Base-by-base conservation (phyloP, 202 grass and related monocot species). In the Cymbopogon flexuosus region DNA sequence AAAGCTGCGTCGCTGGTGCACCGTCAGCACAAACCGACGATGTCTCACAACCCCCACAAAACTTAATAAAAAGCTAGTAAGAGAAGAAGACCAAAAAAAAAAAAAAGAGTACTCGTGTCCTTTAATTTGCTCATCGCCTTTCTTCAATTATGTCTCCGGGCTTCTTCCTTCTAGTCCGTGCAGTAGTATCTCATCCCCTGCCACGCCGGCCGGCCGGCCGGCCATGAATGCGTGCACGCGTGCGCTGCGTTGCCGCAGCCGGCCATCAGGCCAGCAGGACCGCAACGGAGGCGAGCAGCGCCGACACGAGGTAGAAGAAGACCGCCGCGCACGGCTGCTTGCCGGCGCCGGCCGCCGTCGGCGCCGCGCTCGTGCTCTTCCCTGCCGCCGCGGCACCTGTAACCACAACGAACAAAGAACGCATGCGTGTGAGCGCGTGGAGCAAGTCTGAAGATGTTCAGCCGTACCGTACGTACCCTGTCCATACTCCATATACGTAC, bases 221-320 rank as follows among this genome's bases (percentile, higher is more conserved):
- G 19, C 8, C 11, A 36, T 12, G 58, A 29, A 37, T 13, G 36
- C 16, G 29, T 8, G 36, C 23, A 0, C 6, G 15, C 47, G 3
- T 1, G 45, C 45, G 15, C 46, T 51, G 14, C 16, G 49, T n/a
- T 56, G 13, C n/a, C 75, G 39, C 18, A 18, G 18, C 1, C 24
- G 16, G 2, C 60, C 2, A 0, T 73, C 47, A 85, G 3, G 37
- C 29, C 29, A 86, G 15, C 29, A 86, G 21, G 36, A 73, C 30
- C 2, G 56, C 84, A 14, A 72, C 59, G 24, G 80, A 30, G 59
- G 85, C 87, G 65, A 97, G 21, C 65, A 89, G 37, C 19, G 72
- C 82, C 58, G 72, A 41, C 30, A 41, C 59, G 82, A 77, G 47
- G 77, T 15, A 42, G 65, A 58, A 27, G 78, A 81, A 0, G 46